These are phyloP conservation scores for Pleurozium schreberi DNA, from an alignment of 225 moss, liverwort and hornwort species.

Conservation along the genomic window DNA sequence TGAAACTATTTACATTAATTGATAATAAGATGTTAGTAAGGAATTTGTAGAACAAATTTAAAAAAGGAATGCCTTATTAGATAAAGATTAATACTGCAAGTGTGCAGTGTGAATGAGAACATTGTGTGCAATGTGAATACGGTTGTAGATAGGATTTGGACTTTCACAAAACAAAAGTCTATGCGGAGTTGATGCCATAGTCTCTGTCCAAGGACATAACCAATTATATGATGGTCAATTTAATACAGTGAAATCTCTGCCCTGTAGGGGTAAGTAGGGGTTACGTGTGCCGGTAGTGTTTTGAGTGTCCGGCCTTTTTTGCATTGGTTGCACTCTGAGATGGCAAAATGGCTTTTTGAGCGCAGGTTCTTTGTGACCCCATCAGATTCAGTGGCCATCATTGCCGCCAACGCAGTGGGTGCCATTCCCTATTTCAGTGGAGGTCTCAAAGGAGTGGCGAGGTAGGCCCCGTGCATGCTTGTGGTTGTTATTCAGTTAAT, in stretches of 20 bases:
- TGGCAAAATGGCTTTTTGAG: neutral
- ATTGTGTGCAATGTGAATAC: no score
- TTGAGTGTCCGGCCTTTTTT: neutral
- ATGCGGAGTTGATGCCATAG: no score
- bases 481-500: neutral
- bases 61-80: no score
- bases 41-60: no score
- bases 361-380: conserved; percentile 95
- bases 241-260: neutral
- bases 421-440: conserved; percentile 75
- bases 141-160: no score
- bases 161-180: no score
- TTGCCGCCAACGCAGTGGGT: conserved; percentile 89
- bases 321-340: neutral
- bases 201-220: no score
- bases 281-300: neutral
- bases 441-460: conserved; percentile 93
- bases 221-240: neutral
- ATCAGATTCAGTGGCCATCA: conserved; percentile 98
- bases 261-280: neutral
- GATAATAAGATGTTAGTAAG: no score
- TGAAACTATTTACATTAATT: no score
- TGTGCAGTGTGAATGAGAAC: no score
- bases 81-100: no score
- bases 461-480: conserved; percentile 14